Evolutionary conservation across 108 stramenopile species (phyloP).

Genomic region (Cyclostephanos invisitatus): DNA sequence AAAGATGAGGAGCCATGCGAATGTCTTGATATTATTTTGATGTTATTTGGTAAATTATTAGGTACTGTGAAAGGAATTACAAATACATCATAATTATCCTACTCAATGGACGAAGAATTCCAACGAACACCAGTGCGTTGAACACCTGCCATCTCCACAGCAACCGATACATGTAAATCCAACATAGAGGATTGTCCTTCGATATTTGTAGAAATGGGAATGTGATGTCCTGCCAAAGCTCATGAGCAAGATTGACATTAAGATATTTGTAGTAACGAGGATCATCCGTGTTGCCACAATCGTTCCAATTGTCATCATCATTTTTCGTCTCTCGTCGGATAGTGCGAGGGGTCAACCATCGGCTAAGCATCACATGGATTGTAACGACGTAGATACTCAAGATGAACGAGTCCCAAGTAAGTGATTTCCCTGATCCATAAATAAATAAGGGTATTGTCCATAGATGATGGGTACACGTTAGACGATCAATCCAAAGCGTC

Average conservation of each 20-base stretch:
- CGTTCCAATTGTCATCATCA: background rate
- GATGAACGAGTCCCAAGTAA: conserved; percentile 42
- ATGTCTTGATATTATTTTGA: background rate
- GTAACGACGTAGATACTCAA: conserved; percentile 61
- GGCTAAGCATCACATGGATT: conserved; percentile 58
- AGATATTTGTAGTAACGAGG: conserved; percentile 51
- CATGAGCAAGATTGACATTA: conserved; percentile 75
- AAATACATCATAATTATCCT: conserved; percentile 5
- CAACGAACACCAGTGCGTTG: conserved; percentile 56
- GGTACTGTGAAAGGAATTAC: background rate
- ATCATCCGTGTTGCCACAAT: conserved; percentile 16
- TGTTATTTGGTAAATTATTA: conserved; percentile 13
- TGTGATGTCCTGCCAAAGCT: conserved; percentile 71
- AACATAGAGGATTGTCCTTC: conserved; percentile 48
- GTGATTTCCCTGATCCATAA: conserved; percentile 44
- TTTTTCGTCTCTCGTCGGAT: conserved; percentile 28
- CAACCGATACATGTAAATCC: conserved; percentile 54
- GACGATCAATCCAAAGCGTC: conserved; percentile 57
- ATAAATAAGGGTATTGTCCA: conserved; percentile 84
- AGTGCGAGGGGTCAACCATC: conserved; percentile 62
- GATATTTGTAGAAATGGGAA: conserved; percentile 60
- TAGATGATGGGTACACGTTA: conserved; percentile 81
- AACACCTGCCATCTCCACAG: conserved; percentile 72
- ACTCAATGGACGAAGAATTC: conserved; percentile 35
- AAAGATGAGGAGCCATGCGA: background rate